Evolutionary conservation across 176 grass and related monocot species (phyloP).

Genomic region (Oryza meyeriana): DNA sequence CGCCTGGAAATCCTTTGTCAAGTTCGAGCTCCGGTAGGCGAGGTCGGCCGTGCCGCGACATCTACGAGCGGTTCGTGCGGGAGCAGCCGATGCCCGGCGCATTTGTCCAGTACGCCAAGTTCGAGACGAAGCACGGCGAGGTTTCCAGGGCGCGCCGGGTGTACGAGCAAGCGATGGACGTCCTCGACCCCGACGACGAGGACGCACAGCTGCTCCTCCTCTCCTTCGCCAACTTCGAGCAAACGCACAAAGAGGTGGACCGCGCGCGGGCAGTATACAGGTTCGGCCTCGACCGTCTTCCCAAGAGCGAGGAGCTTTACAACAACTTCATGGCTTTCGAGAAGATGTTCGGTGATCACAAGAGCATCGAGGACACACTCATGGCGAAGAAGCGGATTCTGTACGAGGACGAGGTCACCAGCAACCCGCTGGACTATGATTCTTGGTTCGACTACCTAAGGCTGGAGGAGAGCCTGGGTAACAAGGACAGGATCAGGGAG

Average conservation of each 20-base stretch:
- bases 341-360: too few relatives aligned
- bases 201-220: not conserved
- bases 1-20: slow-evolving; percentile 15
- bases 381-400: not conserved
- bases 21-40: not conserved
- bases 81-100: not conserved
- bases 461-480: too few relatives aligned
- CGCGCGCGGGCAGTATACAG: not conserved
- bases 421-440: too few relatives aligned
- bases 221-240: slow-evolving; percentile 43
- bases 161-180: not conserved
- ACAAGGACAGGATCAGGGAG: too few relatives aligned
- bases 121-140: not conserved
- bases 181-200: not conserved
- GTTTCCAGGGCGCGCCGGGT: not conserved
- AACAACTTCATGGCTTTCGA: too few relatives aligned
- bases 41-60: not conserved
- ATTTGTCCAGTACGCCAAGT: not conserved
- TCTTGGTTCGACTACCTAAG: too few relatives aligned
- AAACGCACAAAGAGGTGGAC: not conserved
- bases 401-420: not conserved
- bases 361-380: not conserved
- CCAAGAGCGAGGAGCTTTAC: not conserved
- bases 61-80: not conserved
- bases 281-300: too few relatives aligned